Percentiles rank a stretch among this genome's conserved stretches.
Conservation (phyloP, 495 filamentous ascomycete species). For the Rhypophila decipiens region DNA sequence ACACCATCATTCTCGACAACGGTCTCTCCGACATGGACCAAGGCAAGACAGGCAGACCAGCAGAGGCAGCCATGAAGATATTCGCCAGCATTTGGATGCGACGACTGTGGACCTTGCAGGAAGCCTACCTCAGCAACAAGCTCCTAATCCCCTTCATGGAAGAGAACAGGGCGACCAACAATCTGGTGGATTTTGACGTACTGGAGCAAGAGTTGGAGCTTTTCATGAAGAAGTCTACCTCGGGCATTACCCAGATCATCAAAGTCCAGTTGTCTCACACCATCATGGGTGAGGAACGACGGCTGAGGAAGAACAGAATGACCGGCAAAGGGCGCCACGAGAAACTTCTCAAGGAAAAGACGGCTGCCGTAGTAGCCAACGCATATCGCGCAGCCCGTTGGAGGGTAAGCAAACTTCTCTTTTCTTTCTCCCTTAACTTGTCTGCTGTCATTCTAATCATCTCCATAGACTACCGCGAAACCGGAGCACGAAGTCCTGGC, state of each 20-base stretch:
- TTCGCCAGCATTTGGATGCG: neutral
- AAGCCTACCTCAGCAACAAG: neutral
- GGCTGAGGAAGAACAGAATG: neutral
- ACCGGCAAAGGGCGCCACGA: neutral
- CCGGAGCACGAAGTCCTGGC: neutral
- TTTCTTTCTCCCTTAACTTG: too few relatives aligned
- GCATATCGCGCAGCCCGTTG: neutral
- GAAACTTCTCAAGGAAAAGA: neutral
- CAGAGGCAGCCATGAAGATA: neutral
- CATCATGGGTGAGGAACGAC: neutral
- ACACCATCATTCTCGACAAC: neutral
- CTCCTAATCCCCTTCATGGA: neutral
- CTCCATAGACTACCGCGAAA: neutral
- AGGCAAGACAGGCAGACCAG: neutral
- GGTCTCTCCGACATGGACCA: neutral
- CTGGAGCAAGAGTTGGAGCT: neutral
- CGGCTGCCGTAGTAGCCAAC: neutral
- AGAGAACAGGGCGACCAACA: neutral
- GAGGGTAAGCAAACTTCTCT: neutral
- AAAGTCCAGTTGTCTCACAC: neutral
- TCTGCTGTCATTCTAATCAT: too few relatives aligned
- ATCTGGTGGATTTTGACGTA: neutral
- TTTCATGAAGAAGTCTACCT: neutral
- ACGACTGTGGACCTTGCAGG: neutral
- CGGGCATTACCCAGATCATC: neutral